Percentiles rank a stretch among this genome's conserved stretches.
phyloP scores from a whole-genome alignment of 208 protist species.

The Strigomonas culicis region DNA sequence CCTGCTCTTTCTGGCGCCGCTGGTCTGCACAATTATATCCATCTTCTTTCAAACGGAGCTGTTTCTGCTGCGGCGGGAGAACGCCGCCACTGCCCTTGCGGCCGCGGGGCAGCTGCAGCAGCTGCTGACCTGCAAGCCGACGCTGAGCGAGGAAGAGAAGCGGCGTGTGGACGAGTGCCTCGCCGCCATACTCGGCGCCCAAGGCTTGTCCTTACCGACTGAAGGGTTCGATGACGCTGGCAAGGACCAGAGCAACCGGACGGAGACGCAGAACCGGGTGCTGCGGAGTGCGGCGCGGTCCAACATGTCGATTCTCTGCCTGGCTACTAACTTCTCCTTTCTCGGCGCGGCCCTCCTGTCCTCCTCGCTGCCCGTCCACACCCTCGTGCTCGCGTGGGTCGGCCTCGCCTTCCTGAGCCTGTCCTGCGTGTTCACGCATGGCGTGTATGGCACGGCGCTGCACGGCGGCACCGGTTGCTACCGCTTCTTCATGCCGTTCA shows the following conservation, averaged over 20 bases:
- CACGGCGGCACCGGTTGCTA: slow-evolving; percentile 42
- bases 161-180: too few relatives aligned
- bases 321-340: not conserved
- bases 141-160: not conserved
- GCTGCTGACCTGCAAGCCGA: slow-evolving; percentile 6
- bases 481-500: slow-evolving; percentile 74
- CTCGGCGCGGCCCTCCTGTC: slow-evolving; percentile 35
- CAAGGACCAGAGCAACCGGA: too few relatives aligned
- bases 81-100: slow-evolving; percentile 16
- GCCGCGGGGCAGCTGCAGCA: slow-evolving; percentile 14
- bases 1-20: slow-evolving; percentile 35
- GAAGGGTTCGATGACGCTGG: too few relatives aligned
- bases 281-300: too few relatives aligned
- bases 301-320: not conserved
- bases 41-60: slow-evolving; percentile 42
- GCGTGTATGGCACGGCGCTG: slow-evolving; percentile 50
- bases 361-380: slow-evolving; percentile 39
- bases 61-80: slow-evolving; percentile 15
- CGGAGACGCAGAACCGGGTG: too few relatives aligned
- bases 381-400: slow-evolving; percentile 52
- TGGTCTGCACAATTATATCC: slow-evolving; percentile 43
- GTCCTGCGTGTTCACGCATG: slow-evolving; percentile 58
- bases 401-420: slow-evolving; percentile 39
- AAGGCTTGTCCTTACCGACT: too few relatives aligned
- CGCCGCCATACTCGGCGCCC: too few relatives aligned